These are phyloP conservation scores for Lentinula aciculospora DNA, from an alignment of 768 basidiomycete species.

Conservation along the genomic window DNA sequence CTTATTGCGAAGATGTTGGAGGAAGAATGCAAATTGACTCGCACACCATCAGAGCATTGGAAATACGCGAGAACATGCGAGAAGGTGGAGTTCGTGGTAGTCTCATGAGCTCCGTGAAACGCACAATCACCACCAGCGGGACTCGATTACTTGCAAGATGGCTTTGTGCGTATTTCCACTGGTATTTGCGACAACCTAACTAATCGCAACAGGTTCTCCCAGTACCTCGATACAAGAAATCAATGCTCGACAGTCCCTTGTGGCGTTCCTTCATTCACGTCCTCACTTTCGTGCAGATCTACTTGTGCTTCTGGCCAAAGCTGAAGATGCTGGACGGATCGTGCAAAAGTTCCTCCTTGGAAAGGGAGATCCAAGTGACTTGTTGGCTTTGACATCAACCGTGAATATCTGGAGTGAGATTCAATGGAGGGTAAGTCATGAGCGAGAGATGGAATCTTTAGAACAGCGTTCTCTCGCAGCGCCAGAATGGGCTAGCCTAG, in stretches of 20 bases:
- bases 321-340: conserved; percentile 70
- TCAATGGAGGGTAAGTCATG: conserved; percentile 43
- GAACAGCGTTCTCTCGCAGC: conserved; percentile 23
- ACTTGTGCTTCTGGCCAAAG: conserved; percentile 41
- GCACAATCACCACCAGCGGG: conserved; percentile 75
- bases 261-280: conserved; percentile 59
- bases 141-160: conserved; percentile 69
- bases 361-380: conserved; percentile 60
- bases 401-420: conserved; percentile 57
- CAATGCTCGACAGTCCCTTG: conserved; percentile 67
- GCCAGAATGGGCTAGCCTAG: conserved; percentile 51
- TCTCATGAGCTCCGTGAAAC: conserved; percentile 66
- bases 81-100: conserved; percentile 75
- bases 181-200: conserved; percentile 28
- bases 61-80: conserved; percentile 68
- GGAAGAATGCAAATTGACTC: conserved; percentile 85
- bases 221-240: conserved; percentile 74
- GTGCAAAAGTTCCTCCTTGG: conserved; percentile 73
- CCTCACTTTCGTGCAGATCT: conserved; percentile 66
- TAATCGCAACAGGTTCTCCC: conserved; percentile 58
- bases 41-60: conserved; percentile 84
- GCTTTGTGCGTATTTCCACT: conserved; percentile 53
- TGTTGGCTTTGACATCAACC: conserved; percentile 58
- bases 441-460: conserved; percentile 45
- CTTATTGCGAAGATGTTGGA: conserved; percentile 47